Base-by-base conservation (phyloP, 2,329 filamentous ascomycete genomes). In the Colletotrichum sojae region DNA sequence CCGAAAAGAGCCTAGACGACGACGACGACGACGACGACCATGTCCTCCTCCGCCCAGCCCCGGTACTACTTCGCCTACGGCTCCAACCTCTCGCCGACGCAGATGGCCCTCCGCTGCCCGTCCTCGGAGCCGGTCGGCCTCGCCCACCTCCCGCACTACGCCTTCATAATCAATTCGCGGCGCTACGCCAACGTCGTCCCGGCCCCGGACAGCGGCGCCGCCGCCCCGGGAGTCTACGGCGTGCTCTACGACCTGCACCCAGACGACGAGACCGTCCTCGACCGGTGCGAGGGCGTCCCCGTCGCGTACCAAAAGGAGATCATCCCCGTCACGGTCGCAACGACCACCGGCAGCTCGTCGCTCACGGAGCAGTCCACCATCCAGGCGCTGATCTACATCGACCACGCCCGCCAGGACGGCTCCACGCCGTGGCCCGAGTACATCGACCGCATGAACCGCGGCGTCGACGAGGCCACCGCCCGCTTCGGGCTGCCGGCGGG, bases 1-100 rank as follows among this genome's bases (percentile, higher is more conserved):
- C 22, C 31, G 2, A 36, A 10, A 36, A 36, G 31, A 36, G 10
- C 31, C 8, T 10, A 36, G 31, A 36, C 2, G 3, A 10, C 8
- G 27, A 31, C 27, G 2, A 2, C 9, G 6, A 31, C 27, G 27
- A 31, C 27, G 3, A 10, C 31, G 10, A 43, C 40, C 40, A 43
- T 43, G 40, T n/a, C 40, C 13, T 15, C 40, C 40, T 13, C 40
- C 13, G 15, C 40, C 31, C 27, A 31, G 40, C 40, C 40, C 40
- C 40, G 40, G 13, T 56, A 89, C 71, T 92, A 92, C 82, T 92
- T 93, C 76, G 91, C 88, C 74, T 93, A 91, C 78, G 91, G 91
- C 71, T 90, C 87, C 76, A 93, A 93, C 77, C 85, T 93, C 67
- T 92, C 89, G 77, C 84, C 85, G 1, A 78, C 83, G 31, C 91